Base-by-base conservation (phyloP, 2,329 filamentous ascomycete species). In the Nemania bipapillata region DNA sequence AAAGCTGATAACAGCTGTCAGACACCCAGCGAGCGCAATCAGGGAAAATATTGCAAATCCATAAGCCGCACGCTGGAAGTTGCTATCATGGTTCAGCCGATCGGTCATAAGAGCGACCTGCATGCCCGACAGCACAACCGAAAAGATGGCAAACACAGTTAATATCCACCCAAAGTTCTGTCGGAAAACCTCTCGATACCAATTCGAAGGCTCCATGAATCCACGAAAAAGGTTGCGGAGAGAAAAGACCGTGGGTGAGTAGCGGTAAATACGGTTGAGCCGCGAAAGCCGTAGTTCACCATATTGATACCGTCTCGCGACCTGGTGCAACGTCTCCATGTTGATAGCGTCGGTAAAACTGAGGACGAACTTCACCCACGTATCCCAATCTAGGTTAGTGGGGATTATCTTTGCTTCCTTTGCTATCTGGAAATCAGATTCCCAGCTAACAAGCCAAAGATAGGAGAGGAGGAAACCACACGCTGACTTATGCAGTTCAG, bases 201-300 rank as follows among this genome's bases (percentile, higher is more conserved):
- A 74, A 28, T 72, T 78, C 24, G 73, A 77, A 45, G 69, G 70
- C n/a, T 73, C 74, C 65, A 77, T 72, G 66, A 75, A 78, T 12
- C 77, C 77, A 28, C 69, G 67, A 15, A 79, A 67, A 37, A 78
- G 62, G 45, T 75, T 72, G 4, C 65, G 49, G 2, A 61, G 24
- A 2, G 74, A 75, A 63, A 74, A 76, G 17, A 71, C 75, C 68
- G 67, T 73, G 35, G 68, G 74, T 32, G 68, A 58, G 1, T 65
- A 28, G 42, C 77, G 77, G 60, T 78, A 79, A 47, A 82, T 78
- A 22, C 79, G 76, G 71, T 84, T 83, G 22, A 85, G 73, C 28
- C 82, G 78, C 4, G 78, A 77, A 9, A 84, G 77, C 1, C 83
- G 79, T 32, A 85, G 75, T 72, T 85, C 83, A 20, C 83, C 82